A percentile compares a stretch with the other conserved stretches of the same genome.
These are phyloP conservation scores for Fistulinella cinereoalba DNA, from an alignment of 1,284 basidiomycete genomes.

Conservation along the genomic window DNA sequence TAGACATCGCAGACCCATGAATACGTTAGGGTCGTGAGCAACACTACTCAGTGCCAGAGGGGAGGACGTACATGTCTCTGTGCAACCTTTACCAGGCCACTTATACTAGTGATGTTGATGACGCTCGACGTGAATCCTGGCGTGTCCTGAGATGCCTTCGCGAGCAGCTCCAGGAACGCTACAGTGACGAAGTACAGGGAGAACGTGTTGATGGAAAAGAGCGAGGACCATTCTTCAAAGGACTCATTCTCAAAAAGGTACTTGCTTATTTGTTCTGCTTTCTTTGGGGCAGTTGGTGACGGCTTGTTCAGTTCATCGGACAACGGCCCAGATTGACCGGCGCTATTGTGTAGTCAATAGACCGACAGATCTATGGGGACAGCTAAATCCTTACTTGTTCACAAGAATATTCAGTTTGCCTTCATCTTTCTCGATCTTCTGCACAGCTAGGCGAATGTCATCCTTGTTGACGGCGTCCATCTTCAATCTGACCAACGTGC, in stretches of 20 bases:
- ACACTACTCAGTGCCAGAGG: no score
- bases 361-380: neutral
- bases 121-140: slow-evolving; percentile 58
- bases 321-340: slow-evolving; percentile 65
- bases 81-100: slow-evolving; percentile 62
- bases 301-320: slow-evolving; percentile 57
- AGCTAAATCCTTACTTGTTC: slow-evolving; percentile 59
- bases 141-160: slow-evolving; percentile 61
- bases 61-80: slow-evolving; percentile 64
- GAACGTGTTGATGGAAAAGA: slow-evolving; percentile 66
- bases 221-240: slow-evolving; percentile 56
- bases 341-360: slow-evolving; percentile 41
- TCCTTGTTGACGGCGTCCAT: slow-evolving; percentile 72
- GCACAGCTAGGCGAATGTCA: slow-evolving; percentile 58
- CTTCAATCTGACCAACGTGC: slow-evolving; percentile 42
- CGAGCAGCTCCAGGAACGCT: slow-evolving; percentile 72
- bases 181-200: slow-evolving; percentile 72
- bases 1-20: slow-evolving; percentile 28
- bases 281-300: slow-evolving; percentile 53
- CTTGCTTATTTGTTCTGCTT: slow-evolving; percentile 58
- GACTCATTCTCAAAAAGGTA: slow-evolving; percentile 67
- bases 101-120: slow-evolving; percentile 76
- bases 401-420: slow-evolving; percentile 75
- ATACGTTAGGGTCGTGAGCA: no score
- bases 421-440: slow-evolving; percentile 43